Percentiles rank a stretch among this genome's conserved stretches.
phyloP scores from a whole-genome alignment of 2,329 filamentous ascomycete species.

The Ceratocystis huliohia region DNA sequence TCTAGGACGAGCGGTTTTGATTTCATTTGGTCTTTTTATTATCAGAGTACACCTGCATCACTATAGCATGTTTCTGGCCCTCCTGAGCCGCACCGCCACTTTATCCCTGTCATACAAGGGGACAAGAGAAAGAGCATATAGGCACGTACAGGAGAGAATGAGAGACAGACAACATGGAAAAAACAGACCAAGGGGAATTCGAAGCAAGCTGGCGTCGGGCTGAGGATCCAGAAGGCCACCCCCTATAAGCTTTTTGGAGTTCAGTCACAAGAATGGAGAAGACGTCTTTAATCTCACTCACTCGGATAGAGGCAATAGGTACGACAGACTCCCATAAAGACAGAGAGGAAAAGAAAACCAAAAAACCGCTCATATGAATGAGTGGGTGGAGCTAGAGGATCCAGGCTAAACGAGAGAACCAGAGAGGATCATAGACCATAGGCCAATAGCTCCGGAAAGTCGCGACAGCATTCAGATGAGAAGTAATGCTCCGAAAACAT shows the following conservation, averaged over 20 bases:
- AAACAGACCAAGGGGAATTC: neutral
- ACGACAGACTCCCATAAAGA: neutral
- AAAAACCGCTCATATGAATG: neutral
- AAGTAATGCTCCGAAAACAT: conserved; percentile 2
- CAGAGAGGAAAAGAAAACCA: neutral
- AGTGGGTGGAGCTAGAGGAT: neutral
- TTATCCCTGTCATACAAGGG: neutral
- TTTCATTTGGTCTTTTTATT: neutral
- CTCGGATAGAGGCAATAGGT: neutral
- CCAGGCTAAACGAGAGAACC: neutral
- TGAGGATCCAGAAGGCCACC: neutral
- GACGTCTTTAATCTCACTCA: neutral
- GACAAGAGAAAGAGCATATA: neutral
- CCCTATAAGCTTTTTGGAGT: neutral
- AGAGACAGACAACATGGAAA: neutral
- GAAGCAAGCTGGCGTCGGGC: neutral
- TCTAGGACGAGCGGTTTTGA: neutral
- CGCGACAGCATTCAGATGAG: neutral
- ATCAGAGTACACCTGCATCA: neutral
- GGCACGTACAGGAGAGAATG: neutral
- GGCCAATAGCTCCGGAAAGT: neutral
- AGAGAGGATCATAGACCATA: neutral
- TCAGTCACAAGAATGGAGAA: neutral
- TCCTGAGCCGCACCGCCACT: conserved; percentile 4
- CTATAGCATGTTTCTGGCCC: neutral